Conservation (phyloP, 306 rosid genomes). For the Lotus japonicus region DNA sequence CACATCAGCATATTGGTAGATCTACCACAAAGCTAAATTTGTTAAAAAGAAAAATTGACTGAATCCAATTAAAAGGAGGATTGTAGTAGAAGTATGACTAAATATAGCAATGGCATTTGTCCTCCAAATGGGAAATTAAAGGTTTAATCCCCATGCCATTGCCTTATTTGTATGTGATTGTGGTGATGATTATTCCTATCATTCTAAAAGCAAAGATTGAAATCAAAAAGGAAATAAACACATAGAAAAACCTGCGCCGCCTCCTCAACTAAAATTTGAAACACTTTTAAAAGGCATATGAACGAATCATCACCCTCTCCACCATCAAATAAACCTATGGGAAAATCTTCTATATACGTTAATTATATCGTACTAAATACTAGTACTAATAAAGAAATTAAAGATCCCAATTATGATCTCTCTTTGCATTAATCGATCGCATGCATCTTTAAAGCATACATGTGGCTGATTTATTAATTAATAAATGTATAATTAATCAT, state of each 20-base stretch:
- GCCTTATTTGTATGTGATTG: no score
- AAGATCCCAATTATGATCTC: constrained; percentile 23
- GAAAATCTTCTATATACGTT: background rate
- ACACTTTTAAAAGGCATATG: constrained; percentile 33
- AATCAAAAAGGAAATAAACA: background rate
- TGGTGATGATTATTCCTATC: background rate
- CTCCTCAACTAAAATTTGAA: constrained; percentile 36
- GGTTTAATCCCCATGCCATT: background rate
- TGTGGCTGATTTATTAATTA: background rate
- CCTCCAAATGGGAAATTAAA: constrained; percentile 8
- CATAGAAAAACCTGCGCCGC: constrained; percentile 19
- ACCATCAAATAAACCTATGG: background rate
- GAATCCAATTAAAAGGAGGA: constrained; percentile 6
- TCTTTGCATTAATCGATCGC: constrained; percentile 9
- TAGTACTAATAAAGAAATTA: constrained; percentile 16
- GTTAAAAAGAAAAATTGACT: background rate
- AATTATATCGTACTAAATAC: background rate
- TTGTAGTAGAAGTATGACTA: constrained; percentile 10
- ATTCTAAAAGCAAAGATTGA: background rate
- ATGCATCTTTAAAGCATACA: constrained; percentile 33
- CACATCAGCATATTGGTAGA: background rate
- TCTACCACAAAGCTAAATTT: background rate
- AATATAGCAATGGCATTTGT: constrained; percentile 1
- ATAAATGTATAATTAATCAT: constrained; percentile 4
- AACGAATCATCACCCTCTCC: constrained; percentile 50